Base-by-base conservation (phyloP, 306 rosid species). In the Dryas octopetala region DNA sequence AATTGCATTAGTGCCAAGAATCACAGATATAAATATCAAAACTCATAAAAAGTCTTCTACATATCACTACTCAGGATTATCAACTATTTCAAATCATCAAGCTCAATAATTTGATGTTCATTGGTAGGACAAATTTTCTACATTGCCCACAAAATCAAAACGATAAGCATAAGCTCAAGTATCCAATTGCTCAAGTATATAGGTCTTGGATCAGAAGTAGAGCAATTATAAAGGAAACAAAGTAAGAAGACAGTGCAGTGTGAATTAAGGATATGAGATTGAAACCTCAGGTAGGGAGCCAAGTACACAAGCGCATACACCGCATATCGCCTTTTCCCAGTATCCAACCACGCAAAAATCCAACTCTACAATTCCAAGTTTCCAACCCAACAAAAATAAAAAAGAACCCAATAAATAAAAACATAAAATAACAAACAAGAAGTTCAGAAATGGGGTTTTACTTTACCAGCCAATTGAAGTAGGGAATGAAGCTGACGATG, bases 331-430 rank as follows among this genome's bases (percentile, higher is more conserved):
- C 89, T 82, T 28, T 83, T 78, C 12, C 97, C 97, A 48, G 91
- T 84, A 75, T 92, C 99, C 32, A 95, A 79, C 97, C 93, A 95
- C 3, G 97, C 97, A 76, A 95, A 95, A 77, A 95, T 87, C 98
- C 98, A 95, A 78, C 97, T 89, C 98, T 91, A 14, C 64, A 40
- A 55, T 26, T 28, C 48, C 23, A 23, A 23, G 23, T 23, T 23
- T 23, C 23, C 49, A 74, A 74, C 43, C 12, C 15, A 76, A 76
- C n/a, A 70, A 8, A 68, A 71, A 38, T 32, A 11, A 57, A 60
- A 50, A 19, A 53, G 47, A 49, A 64, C 70, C 19, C 57, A 3
- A 4, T 3, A 11, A 68, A 46, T 13, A 26, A 40, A 16, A 13
- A 46, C 63, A 4, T 1, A 19, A 41, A 32, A 32, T 32, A 32